Conservation (phyloP, 306 rosid genomes). For the Benincasa hispida region DNA sequence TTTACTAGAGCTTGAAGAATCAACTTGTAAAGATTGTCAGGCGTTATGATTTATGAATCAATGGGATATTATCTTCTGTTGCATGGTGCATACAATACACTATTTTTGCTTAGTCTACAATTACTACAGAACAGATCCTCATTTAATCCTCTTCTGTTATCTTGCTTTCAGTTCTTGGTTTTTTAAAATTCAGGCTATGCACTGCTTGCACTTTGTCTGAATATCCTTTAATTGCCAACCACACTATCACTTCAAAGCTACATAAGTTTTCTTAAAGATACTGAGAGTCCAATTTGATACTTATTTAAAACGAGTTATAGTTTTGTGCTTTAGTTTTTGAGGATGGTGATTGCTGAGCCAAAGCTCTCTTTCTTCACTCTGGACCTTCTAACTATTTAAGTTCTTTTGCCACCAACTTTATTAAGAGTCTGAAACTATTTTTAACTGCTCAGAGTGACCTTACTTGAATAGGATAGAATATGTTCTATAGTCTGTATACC, state of each 20-base stretch:
- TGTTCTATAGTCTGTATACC: not conserved
- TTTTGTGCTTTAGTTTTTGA: not conserved
- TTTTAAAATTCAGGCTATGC: not conserved
- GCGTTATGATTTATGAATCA: not conserved
- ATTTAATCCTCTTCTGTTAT: not conserved
- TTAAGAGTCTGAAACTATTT: not conserved
- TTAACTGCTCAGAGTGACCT: not conserved
- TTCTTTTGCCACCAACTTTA: not conserved
- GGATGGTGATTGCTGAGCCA: not conserved
- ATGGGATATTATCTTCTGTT: not conserved
- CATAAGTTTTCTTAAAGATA: not conserved
- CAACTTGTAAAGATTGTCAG: not conserved
- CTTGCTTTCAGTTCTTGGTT: not conserved
- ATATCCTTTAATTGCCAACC: not conserved
- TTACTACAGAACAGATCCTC: not conserved
- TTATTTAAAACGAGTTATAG: not conserved
- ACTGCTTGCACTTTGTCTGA: not conserved
- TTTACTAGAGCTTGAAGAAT: not conserved
- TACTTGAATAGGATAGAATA: not conserved
- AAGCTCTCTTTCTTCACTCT: not conserved
- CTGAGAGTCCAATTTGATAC: not conserved
- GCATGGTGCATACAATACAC: not conserved
- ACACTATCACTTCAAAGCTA: not conserved
- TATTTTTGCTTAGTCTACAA: not conserved
- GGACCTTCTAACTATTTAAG: not conserved